These are phyloP conservation scores for Fusarium setosum DNA, from an alignment of 2,329 filamentous ascomycete species.

Conservation along the genomic window DNA sequence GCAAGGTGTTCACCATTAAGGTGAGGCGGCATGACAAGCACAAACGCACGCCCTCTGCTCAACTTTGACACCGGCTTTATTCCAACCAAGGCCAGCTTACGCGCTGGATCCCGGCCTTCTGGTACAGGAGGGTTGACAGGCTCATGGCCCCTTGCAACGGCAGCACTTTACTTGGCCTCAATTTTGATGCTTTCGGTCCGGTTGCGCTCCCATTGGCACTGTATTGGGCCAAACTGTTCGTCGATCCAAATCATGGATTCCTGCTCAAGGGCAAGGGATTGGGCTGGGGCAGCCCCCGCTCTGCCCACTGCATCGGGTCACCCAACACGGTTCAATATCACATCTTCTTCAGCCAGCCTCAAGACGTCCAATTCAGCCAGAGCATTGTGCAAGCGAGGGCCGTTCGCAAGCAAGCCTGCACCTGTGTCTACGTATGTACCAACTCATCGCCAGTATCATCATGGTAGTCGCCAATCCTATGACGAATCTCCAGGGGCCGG, in stretches of 20 bases:
- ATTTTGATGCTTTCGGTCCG: conserved; percentile 1
- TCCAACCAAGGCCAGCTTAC: conserved; percentile 3
- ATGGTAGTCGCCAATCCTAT: neutral
- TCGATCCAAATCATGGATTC: conserved; percentile 30
- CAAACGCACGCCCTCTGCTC: neutral
- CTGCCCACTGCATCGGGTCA: conserved; percentile 26
- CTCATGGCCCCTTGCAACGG: conserved; percentile 14
- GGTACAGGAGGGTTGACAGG: conserved; percentile 27
- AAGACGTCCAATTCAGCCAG: neutral
- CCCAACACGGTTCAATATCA: conserved; percentile 6
- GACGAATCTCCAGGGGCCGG: neutral
- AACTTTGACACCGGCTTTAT: neutral
- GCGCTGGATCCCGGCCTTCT: conserved; percentile 30
- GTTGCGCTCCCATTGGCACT: conserved; percentile 10
- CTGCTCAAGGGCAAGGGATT: conserved; percentile 12
- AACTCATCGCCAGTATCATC: neutral
- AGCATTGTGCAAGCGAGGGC: neutral
- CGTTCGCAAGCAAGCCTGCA: neutral
- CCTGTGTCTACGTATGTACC: neutral
- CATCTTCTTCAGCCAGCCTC: neutral
- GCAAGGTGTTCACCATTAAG: neutral
- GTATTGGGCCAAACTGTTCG: conserved; percentile 18
- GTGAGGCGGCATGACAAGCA: neutral
- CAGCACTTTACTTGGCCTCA: conserved; percentile 8
- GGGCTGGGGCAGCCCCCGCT: conserved; percentile 20